Evolutionary conservation across 352 stramenopile genomes (phyloP).

Genomic region (Phytophthora uliginosa): DNA sequence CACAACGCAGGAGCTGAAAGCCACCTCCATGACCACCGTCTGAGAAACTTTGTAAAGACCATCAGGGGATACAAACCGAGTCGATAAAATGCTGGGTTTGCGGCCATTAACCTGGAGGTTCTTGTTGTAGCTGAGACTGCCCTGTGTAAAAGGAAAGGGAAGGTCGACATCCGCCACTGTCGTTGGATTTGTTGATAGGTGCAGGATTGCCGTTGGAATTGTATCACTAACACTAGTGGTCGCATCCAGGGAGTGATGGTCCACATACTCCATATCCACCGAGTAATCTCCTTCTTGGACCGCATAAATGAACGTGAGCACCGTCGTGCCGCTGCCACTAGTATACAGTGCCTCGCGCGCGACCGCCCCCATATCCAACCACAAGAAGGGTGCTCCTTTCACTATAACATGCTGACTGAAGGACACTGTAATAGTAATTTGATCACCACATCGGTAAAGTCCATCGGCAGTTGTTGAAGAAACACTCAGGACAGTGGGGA

Average conservation of each 20-base stretch:
- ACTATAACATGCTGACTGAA: conserved; percentile 85
- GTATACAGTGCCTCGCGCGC: conserved; percentile 64
- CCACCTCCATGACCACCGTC: conserved; percentile 69
- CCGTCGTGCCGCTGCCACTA: conserved; percentile 59
- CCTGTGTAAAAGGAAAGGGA: conserved; percentile 71
- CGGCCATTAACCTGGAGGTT: conserved; percentile 76
- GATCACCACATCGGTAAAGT: conserved; percentile 75
- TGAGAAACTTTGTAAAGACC: conserved; percentile 69
- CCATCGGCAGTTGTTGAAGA: conserved; percentile 55
- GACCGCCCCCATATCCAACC: conserved; percentile 69
- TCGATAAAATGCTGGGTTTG: conserved; percentile 65
- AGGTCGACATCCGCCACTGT: conserved; percentile 74
- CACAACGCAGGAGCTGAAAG: conserved; percentile 74
- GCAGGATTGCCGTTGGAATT: conserved; percentile 57
- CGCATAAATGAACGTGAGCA: conserved; percentile 73
- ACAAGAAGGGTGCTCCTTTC: conserved; percentile 65
- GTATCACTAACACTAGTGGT: conserved; percentile 41
- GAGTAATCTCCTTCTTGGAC: conserved; percentile 81
- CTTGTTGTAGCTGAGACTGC: conserved; percentile 77
- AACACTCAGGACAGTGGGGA: conserved; percentile 66
- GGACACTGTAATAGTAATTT: conserved; percentile 61
- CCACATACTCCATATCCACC: conserved; percentile 82
- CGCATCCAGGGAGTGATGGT: conserved; percentile 84
- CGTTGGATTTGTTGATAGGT: conserved; percentile 76
- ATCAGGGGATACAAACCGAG: conserved; percentile 68